These are phyloP conservation scores for Turnera subulata DNA, from an alignment of 345 rosid genomes.

Conservation along the genomic window DNA sequence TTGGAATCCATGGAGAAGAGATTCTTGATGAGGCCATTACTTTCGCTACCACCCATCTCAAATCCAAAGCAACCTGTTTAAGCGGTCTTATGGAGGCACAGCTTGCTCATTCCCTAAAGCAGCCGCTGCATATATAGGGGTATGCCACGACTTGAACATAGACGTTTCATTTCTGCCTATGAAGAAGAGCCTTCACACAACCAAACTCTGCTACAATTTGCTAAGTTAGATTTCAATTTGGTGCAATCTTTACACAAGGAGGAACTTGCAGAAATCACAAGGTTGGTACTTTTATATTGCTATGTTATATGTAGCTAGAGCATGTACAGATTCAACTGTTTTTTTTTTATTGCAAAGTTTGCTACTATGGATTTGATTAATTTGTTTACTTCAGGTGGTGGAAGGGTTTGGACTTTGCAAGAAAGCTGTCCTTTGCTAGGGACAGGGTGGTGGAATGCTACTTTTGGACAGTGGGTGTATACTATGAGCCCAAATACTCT, in stretches of 20 bases:
- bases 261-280: no score
- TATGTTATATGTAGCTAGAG: constrained; percentile 20
- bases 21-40: constrained; percentile 33
- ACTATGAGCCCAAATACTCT: constrained; percentile 28
- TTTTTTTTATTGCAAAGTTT: no score
- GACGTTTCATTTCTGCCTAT: constrained; percentile 25
- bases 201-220: constrained; percentile 13
- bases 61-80: not conserved
- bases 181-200: constrained; percentile 15
- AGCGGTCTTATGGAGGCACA: constrained; percentile 2
- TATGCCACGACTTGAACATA: constrained; percentile 20
- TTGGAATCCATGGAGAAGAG: constrained; percentile 27
- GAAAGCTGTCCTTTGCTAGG: constrained; percentile 28
- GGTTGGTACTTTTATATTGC: no score
- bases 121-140: constrained; percentile 14
- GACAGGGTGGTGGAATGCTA: constrained; percentile 40
- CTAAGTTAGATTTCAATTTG: constrained; percentile 29
- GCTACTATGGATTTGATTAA: no score
- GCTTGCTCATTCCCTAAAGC: not conserved
- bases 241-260: constrained; percentile 27
- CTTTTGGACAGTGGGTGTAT: constrained; percentile 30
- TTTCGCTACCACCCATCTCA: constrained; percentile 25
- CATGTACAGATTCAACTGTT: not conserved
- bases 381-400: constrained; percentile 32
- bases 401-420: constrained; percentile 23